Base-by-base conservation (phyloP, 352 stramenopile genomes). In the Halophytophthora polymorphica region DNA sequence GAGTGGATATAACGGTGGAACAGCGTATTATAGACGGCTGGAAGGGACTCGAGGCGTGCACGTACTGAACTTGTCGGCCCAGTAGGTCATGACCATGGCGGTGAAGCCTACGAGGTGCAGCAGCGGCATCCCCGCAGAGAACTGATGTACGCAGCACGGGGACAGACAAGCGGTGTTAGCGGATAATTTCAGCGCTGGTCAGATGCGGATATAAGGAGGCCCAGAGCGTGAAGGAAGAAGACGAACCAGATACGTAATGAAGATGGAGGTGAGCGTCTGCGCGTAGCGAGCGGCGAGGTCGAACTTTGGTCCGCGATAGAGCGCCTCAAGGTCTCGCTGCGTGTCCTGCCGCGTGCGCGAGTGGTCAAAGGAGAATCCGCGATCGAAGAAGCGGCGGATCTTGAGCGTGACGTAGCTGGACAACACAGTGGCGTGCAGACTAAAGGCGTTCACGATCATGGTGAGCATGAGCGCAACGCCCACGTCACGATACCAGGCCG, bases 1-100 rank as follows among this genome's bases (percentile, higher is more conserved):
- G 33, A 17, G 33, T 28, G 13, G 11, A 53, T 8, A 45, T 58
- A 8, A 19, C 17, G 12, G 21, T n/a, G n/a, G n/a, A n/a, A n/a
- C n/a, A n/a, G n/a, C n/a, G n/a, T n/a, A n/a, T n/a, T n/a, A n/a
- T n/a, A 33, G 17, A 19, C 25, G 4, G 10, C 33, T 41, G 17
- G 31, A n/a, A 2, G 4, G 38, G 18, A 33, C 7, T 43, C 11
- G 34, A 34, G 14, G 34, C 15, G 17, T 10, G 14, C 18, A 64
- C 73, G 53, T 75, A 93, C 82, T 93, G 69, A 90, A 88, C 71
- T 93, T 93, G 61, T 93, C 83, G 6, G 83, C 79, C 83, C 83
- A 93, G 56, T 89, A 93, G 15, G 80, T 90, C 64, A 84, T 75
- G 21, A 90, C 57, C 62, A 90, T 88, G 18, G 76, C 66, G 3